Evolutionary conservation across 805 yeast genomes (phyloP).

Genomic region (Ogataea kodamae): DNA sequence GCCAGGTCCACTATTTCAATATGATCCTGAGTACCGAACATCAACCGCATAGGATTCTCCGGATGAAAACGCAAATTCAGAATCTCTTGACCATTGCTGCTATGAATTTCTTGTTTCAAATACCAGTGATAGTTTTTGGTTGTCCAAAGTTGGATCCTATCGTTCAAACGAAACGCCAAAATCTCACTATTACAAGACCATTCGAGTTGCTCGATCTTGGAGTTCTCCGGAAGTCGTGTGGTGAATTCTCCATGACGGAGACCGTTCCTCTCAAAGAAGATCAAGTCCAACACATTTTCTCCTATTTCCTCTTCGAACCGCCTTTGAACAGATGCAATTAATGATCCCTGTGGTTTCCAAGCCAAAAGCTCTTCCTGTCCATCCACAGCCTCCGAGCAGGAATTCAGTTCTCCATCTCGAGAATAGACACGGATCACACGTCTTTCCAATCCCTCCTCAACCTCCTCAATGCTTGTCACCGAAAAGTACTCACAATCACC

Average conservation of each 20-base stretch:
- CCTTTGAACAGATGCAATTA: constrained; percentile 80
- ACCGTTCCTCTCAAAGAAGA: constrained; percentile 92
- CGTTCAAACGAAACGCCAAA: constrained; percentile 60
- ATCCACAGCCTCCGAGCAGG: constrained; percentile 87
- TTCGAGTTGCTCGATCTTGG: constrained; percentile 47
- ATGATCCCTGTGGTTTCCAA: constrained; percentile 91
- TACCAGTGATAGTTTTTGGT: constrained; percentile 95
- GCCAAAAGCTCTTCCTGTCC: constrained; percentile 68
- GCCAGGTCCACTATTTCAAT: constrained; percentile 69
- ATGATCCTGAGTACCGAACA: constrained; percentile 53
- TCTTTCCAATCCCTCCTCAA: constrained; percentile 43
- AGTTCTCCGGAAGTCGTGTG: constrained; percentile 54
- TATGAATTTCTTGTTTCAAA: constrained; percentile 70
- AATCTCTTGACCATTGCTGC: constrained; percentile 33
- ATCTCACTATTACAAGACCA: constrained; percentile 86
- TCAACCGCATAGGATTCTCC: constrained; percentile 74
- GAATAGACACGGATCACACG: constrained; percentile 81
- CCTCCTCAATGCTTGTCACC: constrained; percentile 58
- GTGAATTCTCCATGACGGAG: constrained; percentile 83
- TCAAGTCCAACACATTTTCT: constrained; percentile 46
- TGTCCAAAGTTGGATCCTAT: constrained; percentile 83
- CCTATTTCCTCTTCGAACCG: constrained; percentile 49
- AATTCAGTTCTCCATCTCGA: constrained; percentile 72
- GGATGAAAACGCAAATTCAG: constrained; percentile 75
- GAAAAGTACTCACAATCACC: constrained; percentile 89